Conservation (phyloP, 306 rosid genomes). For the Prunus mume region DNA sequence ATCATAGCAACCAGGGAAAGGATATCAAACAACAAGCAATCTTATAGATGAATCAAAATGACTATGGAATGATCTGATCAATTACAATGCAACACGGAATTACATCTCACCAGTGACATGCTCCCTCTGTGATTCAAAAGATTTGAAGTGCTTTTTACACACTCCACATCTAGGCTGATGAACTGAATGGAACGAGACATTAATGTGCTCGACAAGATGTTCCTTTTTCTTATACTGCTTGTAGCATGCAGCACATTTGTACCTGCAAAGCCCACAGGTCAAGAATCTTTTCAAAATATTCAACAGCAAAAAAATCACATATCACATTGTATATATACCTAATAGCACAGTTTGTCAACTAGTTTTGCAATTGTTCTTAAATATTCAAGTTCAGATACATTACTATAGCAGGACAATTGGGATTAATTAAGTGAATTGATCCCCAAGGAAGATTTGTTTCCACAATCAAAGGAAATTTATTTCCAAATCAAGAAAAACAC, state of each 20-base stretch:
- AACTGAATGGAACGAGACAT: constrained; percentile 53
- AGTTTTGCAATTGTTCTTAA: not conserved
- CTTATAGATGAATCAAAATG: not conserved
- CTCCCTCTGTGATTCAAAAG: constrained; percentile 80
- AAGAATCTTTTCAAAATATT: constrained; percentile 5
- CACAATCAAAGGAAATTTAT: not conserved
- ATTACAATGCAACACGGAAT: constrained; percentile 10
- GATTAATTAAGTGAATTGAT: not conserved
- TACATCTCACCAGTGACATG: constrained; percentile 57
- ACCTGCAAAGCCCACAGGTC: constrained; percentile 40
- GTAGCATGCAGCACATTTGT: constrained; percentile 75
- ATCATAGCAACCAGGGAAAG: constrained; percentile 18
- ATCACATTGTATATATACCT: not conserved
- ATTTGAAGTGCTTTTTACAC: constrained; percentile 72
- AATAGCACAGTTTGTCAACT: not conserved
- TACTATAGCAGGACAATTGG: not conserved
- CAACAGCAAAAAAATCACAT: not conserved
- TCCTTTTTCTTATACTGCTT: constrained; percentile 71
- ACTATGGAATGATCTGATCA: not conserved
- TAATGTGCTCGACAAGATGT: constrained; percentile 74
- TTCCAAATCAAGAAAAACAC: not conserved
- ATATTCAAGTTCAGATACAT: not conserved
- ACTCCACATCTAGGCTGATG: constrained; percentile 77
- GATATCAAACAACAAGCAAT: not conserved
- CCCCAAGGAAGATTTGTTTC: not conserved